A percentile compares a stretch with the other conserved stretches of the same genome.
phyloP scores from a whole-genome alignment of 257 asterid species.

The Nicotiana otophora region DNA sequence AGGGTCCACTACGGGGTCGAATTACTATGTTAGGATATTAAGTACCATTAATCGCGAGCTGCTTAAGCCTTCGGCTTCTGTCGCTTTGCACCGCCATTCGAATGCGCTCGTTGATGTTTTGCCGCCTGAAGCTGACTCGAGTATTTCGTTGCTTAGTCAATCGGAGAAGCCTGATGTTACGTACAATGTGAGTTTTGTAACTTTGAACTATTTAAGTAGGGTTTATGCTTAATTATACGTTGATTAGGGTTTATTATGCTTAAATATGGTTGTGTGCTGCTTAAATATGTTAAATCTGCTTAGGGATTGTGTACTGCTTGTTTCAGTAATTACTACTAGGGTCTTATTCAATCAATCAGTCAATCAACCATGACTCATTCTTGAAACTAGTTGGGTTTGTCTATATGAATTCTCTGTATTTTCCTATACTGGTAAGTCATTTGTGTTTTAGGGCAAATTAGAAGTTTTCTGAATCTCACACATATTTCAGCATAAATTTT shows the following conservation, averaged over 20 bases:
- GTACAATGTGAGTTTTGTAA: conserved; percentile 41
- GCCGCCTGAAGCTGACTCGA: conserved; percentile 84
- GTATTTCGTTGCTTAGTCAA: conserved; percentile 75
- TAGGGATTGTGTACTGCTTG: background rate
- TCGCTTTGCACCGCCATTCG: conserved; percentile 74
- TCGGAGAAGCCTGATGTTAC: conserved; percentile 82
- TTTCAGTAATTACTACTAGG: background rate
- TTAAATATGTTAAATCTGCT: background rate
- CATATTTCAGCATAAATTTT: background rate
- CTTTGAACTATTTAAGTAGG: background rate
- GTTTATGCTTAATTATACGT: background rate
- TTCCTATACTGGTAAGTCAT: background rate
- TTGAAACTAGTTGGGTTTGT: background rate
- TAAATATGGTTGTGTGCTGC: background rate
- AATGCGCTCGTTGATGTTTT: conserved; percentile 78
- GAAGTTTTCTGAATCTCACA: background rate
- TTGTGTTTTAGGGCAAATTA: background rate
- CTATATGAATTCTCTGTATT: background rate
- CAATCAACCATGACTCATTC: background rate
- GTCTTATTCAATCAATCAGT: background rate
- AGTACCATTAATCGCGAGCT: conserved; percentile 74
- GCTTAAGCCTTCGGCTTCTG: conserved; percentile 76
- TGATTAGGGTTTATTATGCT: background rate
- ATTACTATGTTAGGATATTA: conserved; percentile 66
- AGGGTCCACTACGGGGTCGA: conserved; percentile 80